Evolutionary conservation across 495 filamentous ascomycete species (phyloP), one percentile per base, ranked within the genome.

Genomic region (Polyplosphaeria fusca): DNA sequence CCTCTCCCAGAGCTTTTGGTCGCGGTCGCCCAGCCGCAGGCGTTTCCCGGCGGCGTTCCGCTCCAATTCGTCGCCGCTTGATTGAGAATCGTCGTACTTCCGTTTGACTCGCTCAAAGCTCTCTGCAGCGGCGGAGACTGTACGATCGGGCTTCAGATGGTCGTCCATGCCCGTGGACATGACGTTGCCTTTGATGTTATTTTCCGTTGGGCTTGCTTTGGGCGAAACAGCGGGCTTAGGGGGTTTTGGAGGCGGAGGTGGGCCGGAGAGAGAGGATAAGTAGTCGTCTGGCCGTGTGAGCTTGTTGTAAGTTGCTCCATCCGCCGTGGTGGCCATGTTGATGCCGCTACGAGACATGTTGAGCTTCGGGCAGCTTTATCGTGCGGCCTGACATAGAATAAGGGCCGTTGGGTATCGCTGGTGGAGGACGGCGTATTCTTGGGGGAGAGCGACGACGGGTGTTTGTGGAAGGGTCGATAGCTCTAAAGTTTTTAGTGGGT

Each of bases 231-330:
- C 14, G 14, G 30, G 30, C 30, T 35, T 35, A 7, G 49, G 12
- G 32, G 20, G n/a, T 25, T 13, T 22, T 43, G 19, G 12, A 20
- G 14, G 20, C 27, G 18, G 30, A 20, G 16, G 13, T 22, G 4
- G 22, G 30, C 22, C 19, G 19, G 20, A 7, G 44, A 28, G 39
- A 18, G 12, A 32, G 25, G 46, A 23, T 26, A 45, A 5, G 30
- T 39, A 41, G 16, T 60, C 52, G 47, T 60, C 57, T 4, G 61
- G 61, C 18, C 61, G 61, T 2, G 22, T 23, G 3, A 65, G 53
- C 28, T 58, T 65, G 27, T 65, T 65, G 43, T 65, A 65, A n/a
- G n/a, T n/a, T 4, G 19, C 57, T 28, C 61, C 61, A 30, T 60
- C 52, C 22, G 43, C 22, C 2, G 61, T 65, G 35, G 45, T 27